Percentiles rank a stretch among this genome's conserved stretches.
Evolutionary conservation across 805 yeast genomes (phyloP).

Genomic region (Zygosaccharomyces rouxii): DNA sequence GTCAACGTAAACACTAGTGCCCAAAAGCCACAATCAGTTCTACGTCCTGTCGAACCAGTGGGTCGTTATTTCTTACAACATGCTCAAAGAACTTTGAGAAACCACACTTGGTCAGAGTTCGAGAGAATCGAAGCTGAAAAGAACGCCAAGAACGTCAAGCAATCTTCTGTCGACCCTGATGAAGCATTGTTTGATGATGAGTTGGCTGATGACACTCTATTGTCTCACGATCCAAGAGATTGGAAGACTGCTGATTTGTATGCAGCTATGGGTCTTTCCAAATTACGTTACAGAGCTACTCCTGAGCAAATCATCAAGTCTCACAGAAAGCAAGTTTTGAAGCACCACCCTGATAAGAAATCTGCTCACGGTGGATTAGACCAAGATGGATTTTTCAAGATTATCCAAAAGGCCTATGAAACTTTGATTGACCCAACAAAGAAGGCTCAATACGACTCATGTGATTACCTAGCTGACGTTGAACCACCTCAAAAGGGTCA

Average conservation of each 20-base stretch:
- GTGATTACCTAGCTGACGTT: slow-evolving; percentile 84
- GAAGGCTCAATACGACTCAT: slow-evolving; percentile 93
- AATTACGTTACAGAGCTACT: slow-evolving; percentile 85
- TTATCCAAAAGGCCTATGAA: slow-evolving; percentile 95
- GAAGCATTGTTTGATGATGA: slow-evolving; percentile 46
- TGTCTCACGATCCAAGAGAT: slow-evolving; percentile 91
- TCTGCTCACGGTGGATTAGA: slow-evolving; percentile 77
- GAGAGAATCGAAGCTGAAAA: slow-evolving; percentile 90
- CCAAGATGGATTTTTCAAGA: slow-evolving; percentile 95
- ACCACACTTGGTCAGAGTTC: slow-evolving; percentile 98
- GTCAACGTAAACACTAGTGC: slow-evolving; percentile 49
- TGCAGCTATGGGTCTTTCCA: slow-evolving; percentile 90
- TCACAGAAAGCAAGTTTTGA: slow-evolving; percentile 92
- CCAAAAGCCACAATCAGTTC: slow-evolving; percentile 54
- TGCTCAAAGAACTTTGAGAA: slow-evolving; percentile 91
- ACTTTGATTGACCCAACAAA: slow-evolving; percentile 76
- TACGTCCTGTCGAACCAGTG: slow-evolving; percentile 91
- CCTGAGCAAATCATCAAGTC: slow-evolving; percentile 93
- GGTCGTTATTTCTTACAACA: slow-evolving; percentile 95
- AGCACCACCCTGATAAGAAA: slow-evolving; percentile 98
- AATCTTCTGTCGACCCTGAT: slow-evolving; percentile 52
- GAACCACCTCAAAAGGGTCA: slow-evolving; percentile 65
- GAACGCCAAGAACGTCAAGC: slow-evolving; percentile 70
- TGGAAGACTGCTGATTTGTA: slow-evolving; percentile 97
- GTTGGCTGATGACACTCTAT: slow-evolving; percentile 73